Conservation (phyloP, 768 basidiomycete genomes). For the Crassisporium funariophilum region DNA sequence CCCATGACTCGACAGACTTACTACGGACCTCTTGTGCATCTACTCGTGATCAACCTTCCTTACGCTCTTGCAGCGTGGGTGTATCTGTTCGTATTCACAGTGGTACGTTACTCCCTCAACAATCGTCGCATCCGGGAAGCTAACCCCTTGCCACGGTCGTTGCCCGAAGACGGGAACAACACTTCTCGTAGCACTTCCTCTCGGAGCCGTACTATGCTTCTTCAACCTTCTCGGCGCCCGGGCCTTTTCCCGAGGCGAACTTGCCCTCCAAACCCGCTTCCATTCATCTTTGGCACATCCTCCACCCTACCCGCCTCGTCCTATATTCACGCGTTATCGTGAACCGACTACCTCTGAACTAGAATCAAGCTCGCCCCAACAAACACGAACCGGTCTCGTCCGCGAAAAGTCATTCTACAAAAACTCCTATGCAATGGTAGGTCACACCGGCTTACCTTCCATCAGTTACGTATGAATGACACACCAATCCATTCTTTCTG, state of each 20-base stretch:
- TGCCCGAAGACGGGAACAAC: conserved; percentile 69
- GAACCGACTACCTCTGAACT: conserved; percentile 49
- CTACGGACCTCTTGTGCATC: conserved; percentile 66
- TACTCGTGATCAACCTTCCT: conserved; percentile 76
- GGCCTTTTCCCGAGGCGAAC: conserved; percentile 70
- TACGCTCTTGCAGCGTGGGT: conserved; percentile 79
- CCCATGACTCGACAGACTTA: conserved; percentile 61
- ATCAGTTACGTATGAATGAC: conserved; percentile 1
- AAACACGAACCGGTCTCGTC: conserved; percentile 30
- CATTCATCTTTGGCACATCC: conserved; percentile 64
- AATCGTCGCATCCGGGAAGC: background rate
- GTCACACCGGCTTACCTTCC: conserved; percentile 22
- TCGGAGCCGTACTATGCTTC: conserved; percentile 79
- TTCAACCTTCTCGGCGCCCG: conserved; percentile 76
- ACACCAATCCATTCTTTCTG: background rate
- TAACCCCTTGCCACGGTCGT: conserved; percentile 1
- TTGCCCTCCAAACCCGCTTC: conserved; percentile 68
- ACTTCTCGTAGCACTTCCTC: conserved; percentile 73
- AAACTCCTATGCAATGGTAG: conserved; percentile 79
- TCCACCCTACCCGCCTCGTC: conserved; percentile 64
- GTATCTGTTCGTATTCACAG: conserved; percentile 77
- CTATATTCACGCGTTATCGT: conserved; percentile 72
- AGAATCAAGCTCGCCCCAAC: conserved; percentile 41
- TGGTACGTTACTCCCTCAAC: conserved; percentile 51
- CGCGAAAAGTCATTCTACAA: conserved; percentile 77